Evolutionary conservation across 75 land plant species (phyloP), one percentile per base, ranked within the genome.

Genomic region (Azolla pinnata): DNA sequence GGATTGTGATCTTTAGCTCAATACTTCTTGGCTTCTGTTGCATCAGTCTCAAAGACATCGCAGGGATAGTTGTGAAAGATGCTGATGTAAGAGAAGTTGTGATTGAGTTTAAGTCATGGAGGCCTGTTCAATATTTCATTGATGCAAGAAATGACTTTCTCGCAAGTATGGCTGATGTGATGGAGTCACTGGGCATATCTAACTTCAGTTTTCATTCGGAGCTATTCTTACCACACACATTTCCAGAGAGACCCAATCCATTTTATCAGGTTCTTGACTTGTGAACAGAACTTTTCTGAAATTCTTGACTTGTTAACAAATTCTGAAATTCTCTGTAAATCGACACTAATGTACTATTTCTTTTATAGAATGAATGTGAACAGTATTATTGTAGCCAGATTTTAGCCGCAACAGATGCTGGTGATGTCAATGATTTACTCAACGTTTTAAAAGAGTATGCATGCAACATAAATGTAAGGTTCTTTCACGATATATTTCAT

Each of bases 401-500:
- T 2, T 47, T 73, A 58, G 66, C 38, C n/a, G 48, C 58, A 27
- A 59, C 24, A 32, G 62, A 75, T 59, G 53, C 56, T 25, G 55
- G 61, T 19, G 72, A 77, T 31, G 62, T 59, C 0, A 31, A 54
- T 14, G 50, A 62, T 42, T 50, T 77, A 62, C 70, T 53, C 55
- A 45, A 42, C 18, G 54, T 55, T 7, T 47, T 77, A 34, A 73
- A 64, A 50, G 77, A 77, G 44, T 77, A 71, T 67, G 71, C 77
- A 7, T 71, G 77, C 67, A 73, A 77, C 46, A 54, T 67, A 24
- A 65, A 67, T 67, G 79, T 73, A 53, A 61, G 72, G n/a, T 47
- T 29, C 23, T 30, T 48, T 46, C 28, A 18, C 26, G n/a, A n/a
- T 53, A 31, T 18, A 4, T 55, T 34, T 19, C 34, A 1, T 35